A percentile compares a stretch with the other conserved stretches of the same genome.
Conservation (phyloP, 208 protist genomes). For the Trypanosoma congolense region DNA sequence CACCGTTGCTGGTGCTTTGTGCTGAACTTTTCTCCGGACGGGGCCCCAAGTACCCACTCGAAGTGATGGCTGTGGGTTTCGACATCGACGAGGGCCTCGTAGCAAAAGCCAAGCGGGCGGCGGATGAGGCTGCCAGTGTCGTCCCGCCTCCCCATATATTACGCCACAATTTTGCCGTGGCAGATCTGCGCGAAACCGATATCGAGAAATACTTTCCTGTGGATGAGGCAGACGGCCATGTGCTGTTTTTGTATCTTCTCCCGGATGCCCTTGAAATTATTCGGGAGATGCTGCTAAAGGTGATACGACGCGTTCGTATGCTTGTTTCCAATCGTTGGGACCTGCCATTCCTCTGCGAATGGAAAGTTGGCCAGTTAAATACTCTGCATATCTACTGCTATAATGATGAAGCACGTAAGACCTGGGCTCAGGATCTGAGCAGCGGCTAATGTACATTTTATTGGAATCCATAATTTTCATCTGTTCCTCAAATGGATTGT, state of each 20-base stretch:
- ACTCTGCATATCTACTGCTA: constrained; percentile 46
- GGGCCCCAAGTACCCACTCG: constrained; percentile 7
- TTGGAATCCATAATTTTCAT: not conserved
- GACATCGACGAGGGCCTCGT: constrained; percentile 68
- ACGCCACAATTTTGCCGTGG: constrained; percentile 22
- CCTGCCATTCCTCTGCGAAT: constrained; percentile 33
- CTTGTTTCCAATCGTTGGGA: constrained; percentile 70
- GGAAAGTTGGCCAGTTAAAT: constrained; percentile 19
- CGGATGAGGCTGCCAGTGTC: constrained; percentile 4
- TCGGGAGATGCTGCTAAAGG: constrained; percentile 29
- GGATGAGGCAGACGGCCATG: not conserved
- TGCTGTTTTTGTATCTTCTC: constrained; percentile 68
- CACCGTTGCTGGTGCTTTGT: constrained; percentile 30
- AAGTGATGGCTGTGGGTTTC: constrained; percentile 29
- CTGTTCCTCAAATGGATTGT: too few species aligned
- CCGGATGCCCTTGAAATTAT: constrained; percentile 56
- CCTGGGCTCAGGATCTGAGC: not conserved
- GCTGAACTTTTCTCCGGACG: constrained; percentile 23
- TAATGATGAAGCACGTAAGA: not conserved
- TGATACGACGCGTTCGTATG: constrained; percentile 29
- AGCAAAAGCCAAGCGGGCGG: constrained; percentile 15
- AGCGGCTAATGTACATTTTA: not conserved
- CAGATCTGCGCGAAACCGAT: constrained; percentile 31
- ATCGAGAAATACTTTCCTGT: constrained; percentile 30
- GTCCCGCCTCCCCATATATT: constrained; percentile 17